Evolutionary conservation across 2,329 filamentous ascomycete species (phyloP), one percentile per base, ranked within the genome.

Genomic region (Celoporthe dispersa): DNA sequence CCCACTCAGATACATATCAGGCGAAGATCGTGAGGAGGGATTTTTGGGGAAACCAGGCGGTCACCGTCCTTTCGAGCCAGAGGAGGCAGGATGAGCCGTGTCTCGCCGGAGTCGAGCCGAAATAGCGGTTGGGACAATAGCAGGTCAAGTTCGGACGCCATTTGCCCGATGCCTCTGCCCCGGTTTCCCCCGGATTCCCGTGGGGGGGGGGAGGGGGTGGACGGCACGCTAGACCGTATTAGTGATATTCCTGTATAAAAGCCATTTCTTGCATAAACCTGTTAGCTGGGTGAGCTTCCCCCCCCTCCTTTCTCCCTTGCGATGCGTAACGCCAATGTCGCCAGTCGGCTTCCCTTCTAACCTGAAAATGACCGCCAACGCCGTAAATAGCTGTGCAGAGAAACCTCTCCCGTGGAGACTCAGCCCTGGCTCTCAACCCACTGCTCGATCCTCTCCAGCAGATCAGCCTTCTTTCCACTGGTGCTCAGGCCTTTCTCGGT

Each of bases 391-490:
- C 7, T 44, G 16, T 37, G 28, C 33, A 28, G 31, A 35, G 25
- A 53, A 5, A 1, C 31, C 7, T 2, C n/a, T 28, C 19, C 28
- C 35, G 16, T 31, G 25, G 39, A 37, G 6, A 39, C n/a, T 59
- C n/a, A 61, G 48, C 22, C 28, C 41, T 66, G 57, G 16, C 48
- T 31, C 68, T 88, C 87, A 14, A 85, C 78, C 86, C 86, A 89
- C 70, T 86, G 79, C 76, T 88, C 87, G 48, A 90, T 76, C 71
- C 84, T 83, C 72, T 89, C 87, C 6, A 88, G 74, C 63, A 90
- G 75, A 1, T 87, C 85, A 2, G 82, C 81, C 78, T 90, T 90
- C 75, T 82, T 81, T 0, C 87, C 87, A 9, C 81, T 76, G 0
- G 82, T 81, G 41, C 83, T 84, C 51, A 88, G 74, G 0, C 84